Evolutionary conservation across 257 asterid genomes (phyloP).

Genomic region (Solanum pinnatisectum): DNA sequence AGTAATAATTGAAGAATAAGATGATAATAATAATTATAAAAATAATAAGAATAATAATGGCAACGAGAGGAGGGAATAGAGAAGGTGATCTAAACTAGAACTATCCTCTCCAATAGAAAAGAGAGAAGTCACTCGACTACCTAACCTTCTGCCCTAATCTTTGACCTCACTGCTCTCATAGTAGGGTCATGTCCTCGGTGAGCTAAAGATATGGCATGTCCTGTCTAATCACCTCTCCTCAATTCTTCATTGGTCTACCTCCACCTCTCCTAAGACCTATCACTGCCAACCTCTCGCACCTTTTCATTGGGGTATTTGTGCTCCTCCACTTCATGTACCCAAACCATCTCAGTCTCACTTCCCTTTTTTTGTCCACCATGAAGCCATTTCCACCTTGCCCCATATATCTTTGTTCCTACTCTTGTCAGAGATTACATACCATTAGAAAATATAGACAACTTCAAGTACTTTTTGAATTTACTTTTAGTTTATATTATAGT

Average conservation of each 20-base stretch:
- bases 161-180: background rate
- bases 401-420: background rate
- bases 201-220: background rate
- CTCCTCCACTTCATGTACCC: background rate
- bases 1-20: background rate
- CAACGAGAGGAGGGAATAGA: background rate
- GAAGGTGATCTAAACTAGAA: background rate
- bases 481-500: too few relatives aligned
- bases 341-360: background rate
- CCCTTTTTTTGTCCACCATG: background rate
- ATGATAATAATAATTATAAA: background rate
- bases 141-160: background rate
- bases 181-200: background rate
- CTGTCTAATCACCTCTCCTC: background rate
- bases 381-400: background rate
- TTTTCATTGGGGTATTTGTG: background rate
- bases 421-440: background rate
- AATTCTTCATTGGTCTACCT: background rate
- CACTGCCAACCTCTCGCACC: background rate
- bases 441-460: background rate
- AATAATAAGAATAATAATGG: background rate
- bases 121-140: background rate
- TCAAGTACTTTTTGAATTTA: background rate
- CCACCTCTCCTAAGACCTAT: background rate
- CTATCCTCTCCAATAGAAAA: background rate